These are phyloP conservation scores for Phytophthora megakarya DNA, from an alignment of 352 stramenopile genomes.

Conservation along the genomic window DNA sequence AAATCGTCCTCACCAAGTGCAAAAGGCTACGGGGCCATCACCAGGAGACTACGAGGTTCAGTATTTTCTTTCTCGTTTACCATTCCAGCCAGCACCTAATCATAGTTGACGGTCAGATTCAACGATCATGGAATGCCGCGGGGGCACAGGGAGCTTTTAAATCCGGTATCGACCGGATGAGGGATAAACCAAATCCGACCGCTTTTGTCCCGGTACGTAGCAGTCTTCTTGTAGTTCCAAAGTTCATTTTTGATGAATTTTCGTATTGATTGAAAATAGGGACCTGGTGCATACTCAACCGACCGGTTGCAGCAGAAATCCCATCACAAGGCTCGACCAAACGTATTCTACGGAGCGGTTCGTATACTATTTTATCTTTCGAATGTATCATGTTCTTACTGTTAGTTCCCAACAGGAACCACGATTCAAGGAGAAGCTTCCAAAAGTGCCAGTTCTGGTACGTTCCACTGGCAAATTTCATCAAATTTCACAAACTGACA, in stretches of 20 bases:
- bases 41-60: conserved; percentile 76
- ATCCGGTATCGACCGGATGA: conserved; percentile 62
- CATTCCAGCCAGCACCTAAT: neutral
- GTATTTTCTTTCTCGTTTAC: neutral
- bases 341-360: conserved; percentile 74
- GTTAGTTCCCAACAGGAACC: conserved; percentile 50
- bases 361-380: neutral
- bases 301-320: conserved; percentile 51
- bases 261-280: conserved; percentile 33
- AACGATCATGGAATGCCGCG: conserved; percentile 64
- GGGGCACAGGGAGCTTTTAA: conserved; percentile 72
- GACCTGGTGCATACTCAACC: conserved; percentile 63
- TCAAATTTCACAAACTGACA: neutral
- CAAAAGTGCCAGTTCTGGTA: conserved; percentile 66
- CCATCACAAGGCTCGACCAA: conserved; percentile 63
- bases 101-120: conserved; percentile 42
- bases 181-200: conserved; percentile 35
- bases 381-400: neutral
- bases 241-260: neutral
- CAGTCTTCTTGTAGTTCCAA: neutral
- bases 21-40: conserved; percentile 46
- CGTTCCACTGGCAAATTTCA: conserved; percentile 3
- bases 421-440: conserved; percentile 67
- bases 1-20: conserved; percentile 48
- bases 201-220: conserved; percentile 53